Conservation (phyloP, 164 flowering plant genomes). For the Hamamelis virginiana region DNA sequence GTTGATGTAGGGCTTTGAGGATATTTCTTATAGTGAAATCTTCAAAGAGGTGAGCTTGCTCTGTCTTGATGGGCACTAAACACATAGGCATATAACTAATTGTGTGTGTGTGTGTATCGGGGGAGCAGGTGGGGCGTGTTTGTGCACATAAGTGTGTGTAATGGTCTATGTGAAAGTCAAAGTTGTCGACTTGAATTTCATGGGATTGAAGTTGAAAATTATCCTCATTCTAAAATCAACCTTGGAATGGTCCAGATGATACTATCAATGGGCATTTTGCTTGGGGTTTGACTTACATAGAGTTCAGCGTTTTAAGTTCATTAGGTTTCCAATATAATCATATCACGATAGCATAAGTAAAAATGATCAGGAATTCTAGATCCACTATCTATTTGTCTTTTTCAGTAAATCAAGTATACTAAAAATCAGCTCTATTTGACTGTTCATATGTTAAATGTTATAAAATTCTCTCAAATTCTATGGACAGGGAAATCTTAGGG, state of each 20-base stretch:
- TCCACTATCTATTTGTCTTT: too few relatives aligned
- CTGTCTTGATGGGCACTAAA: neutral
- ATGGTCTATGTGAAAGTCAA: neutral
- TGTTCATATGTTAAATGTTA: too few relatives aligned
- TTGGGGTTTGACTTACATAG: neutral
- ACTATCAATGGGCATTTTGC: too few relatives aligned
- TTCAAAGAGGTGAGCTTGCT: conserved; percentile 72
- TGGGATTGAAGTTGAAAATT: neutral
- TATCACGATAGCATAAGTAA: neutral
- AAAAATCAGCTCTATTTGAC: too few relatives aligned
- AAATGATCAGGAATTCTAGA: too few relatives aligned
- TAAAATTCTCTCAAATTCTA: too few relatives aligned
- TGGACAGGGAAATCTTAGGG: too few relatives aligned
- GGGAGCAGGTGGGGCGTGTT: too few relatives aligned
- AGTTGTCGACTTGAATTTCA: neutral
- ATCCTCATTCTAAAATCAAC: neutral
- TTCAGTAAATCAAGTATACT: too few relatives aligned
- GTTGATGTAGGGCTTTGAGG: conserved; percentile 69
- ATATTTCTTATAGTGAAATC: conserved; percentile 60
- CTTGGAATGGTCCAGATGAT: neutral
- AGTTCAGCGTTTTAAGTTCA: neutral
- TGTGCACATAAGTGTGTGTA: neutral
- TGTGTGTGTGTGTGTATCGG: neutral
- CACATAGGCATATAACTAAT: neutral
- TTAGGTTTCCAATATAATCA: neutral